These are phyloP conservation scores for Porogramme epimiltina DNA, from an alignment of 1,284 basidiomycete species.

Conservation along the genomic window DNA sequence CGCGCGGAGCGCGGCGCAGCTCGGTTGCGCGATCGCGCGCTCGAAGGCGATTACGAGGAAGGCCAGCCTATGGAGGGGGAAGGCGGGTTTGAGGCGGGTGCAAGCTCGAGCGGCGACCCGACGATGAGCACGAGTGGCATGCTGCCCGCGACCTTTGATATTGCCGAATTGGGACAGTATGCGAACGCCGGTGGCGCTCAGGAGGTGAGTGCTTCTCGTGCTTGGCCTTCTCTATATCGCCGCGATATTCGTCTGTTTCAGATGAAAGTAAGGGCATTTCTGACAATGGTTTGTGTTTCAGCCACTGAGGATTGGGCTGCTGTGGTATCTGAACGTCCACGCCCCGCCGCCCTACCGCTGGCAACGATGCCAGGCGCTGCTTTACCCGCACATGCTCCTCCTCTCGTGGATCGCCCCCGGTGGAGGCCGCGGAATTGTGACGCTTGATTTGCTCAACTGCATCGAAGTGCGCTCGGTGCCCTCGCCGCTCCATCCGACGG, in stretches of 20 bases:
- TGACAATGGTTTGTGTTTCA: constrained; percentile 34
- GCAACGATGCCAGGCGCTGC: constrained; percentile 82
- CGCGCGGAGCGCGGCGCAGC: constrained; percentile 51
- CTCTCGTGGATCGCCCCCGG: constrained; percentile 82
- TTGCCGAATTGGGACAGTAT: constrained; percentile 47
- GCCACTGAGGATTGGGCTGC: constrained; percentile 80
- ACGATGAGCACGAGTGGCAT: constrained; percentile 35
- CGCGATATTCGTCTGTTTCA: constrained; percentile 23
- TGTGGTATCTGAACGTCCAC: constrained; percentile 92
- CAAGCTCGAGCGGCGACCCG: constrained; percentile 28
- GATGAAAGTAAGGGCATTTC: constrained; percentile 15
- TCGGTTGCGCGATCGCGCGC: constrained; percentile 37
- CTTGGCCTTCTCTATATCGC: constrained; percentile 12
- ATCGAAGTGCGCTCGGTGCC: constrained; percentile 79
- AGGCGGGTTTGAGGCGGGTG: constrained; percentile 12
- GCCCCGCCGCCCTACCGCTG: constrained; percentile 76
- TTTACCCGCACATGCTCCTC: constrained; percentile 79
- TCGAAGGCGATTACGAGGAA: constrained; percentile 11
- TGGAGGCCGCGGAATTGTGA: constrained; percentile 79
- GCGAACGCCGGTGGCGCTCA: constrained; percentile 29
- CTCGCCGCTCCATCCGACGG: constrained; percentile 75
- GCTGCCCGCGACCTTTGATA: constrained; percentile 46
- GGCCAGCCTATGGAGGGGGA: constrained; percentile 12
- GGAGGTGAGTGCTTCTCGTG: constrained; percentile 49
- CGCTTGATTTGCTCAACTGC: constrained; percentile 82